These are phyloP conservation scores for Przewalskia tangutica DNA, from an alignment of 257 asterid species.

Conservation along the genomic window DNA sequence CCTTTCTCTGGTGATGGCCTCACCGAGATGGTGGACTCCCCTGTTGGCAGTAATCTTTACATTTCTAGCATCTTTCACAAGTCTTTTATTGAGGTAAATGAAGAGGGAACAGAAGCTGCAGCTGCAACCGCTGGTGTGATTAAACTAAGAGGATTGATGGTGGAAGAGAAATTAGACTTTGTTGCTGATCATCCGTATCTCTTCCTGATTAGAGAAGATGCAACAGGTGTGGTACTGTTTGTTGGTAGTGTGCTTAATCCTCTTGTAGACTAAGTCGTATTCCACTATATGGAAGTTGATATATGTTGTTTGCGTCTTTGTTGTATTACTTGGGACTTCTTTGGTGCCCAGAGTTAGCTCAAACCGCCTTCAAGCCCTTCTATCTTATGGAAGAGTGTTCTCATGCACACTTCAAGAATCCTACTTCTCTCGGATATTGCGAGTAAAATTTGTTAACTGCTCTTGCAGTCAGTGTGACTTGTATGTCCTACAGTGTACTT, in stretches of 20 bases:
- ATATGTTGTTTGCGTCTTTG: not conserved
- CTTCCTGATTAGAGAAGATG: conserved; percentile 22
- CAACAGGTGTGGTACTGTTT: conserved; percentile 18
- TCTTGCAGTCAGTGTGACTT: not conserved
- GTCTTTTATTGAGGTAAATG: conserved; percentile 26
- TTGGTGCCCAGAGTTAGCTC: not conserved
- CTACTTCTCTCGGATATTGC: not conserved
- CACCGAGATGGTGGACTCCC: conserved; percentile 20
- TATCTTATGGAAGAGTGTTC: not conserved
- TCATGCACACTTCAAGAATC: not conserved
- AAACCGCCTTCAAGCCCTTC: not conserved
- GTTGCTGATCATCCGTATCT: conserved; percentile 32
- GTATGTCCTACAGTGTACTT: not conserved
- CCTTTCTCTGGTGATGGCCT: conserved; percentile 17
- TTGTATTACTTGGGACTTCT: not conserved
- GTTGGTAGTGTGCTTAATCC: conserved; percentile 22
- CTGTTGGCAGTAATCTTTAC: not conserved
- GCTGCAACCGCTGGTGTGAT: conserved; percentile 11
- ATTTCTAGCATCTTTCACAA: conserved; percentile 25
- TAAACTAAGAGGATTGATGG: accelerated
- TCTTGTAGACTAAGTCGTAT: not conserved
- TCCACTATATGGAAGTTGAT: not conserved
- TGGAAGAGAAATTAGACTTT: conserved; percentile 3
- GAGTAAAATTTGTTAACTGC: not conserved
- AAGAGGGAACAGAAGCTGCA: conserved; percentile 32